Base-by-base conservation (phyloP, 306 rosid genomes). In the Cicer judaicum region DNA sequence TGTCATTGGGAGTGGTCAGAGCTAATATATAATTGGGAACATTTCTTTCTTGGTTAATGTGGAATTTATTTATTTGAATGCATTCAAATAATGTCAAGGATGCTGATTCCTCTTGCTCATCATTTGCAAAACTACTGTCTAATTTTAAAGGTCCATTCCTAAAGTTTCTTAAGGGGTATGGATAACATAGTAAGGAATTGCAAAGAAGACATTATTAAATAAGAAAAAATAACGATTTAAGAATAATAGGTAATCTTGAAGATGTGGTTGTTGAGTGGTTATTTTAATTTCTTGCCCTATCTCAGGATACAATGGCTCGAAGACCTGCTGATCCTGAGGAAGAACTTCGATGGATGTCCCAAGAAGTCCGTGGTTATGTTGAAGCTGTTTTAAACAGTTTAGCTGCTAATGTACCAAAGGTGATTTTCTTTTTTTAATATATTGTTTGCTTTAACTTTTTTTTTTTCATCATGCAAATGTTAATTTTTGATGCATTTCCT, bases 311-410 rank as follows among this genome's bases (percentile, higher is more conserved):
- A 19, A 91, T 93, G 98, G 77, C 88, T 77, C 91, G 97, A 83
- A 91, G 92, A 75, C 97, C 98, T 77, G 98, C 88, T 60, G 97
- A 93, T 74, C 98, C 98, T 9, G 98, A 93, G 83, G 98, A 93
- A 87, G 98, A 93, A 81, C 97, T 93, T 29, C 81, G 96, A 74
- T 91, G 98, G 98, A 93, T 93, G 97, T 88, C 98, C 71, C 97
- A 93, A 81, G 98, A 93, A 88, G 98, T 93, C 34, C 93, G 98
- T 56, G 98, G 98, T 63, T 93, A 93, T 78, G 96, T 93, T 66
- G 97, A 93, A 84, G 98, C 98, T 69, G 98, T 93, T 66, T 84
- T 93, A 84, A 93, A 91, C 88, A 93, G 98, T 88, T 90, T 93
- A 89, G 98, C 94, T 81, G 98, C 98, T 38, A 93, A 91, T 83